Evolutionary conservation across 805 yeast genomes (phyloP).

Genomic region (Kodamaea sagamina): DNA sequence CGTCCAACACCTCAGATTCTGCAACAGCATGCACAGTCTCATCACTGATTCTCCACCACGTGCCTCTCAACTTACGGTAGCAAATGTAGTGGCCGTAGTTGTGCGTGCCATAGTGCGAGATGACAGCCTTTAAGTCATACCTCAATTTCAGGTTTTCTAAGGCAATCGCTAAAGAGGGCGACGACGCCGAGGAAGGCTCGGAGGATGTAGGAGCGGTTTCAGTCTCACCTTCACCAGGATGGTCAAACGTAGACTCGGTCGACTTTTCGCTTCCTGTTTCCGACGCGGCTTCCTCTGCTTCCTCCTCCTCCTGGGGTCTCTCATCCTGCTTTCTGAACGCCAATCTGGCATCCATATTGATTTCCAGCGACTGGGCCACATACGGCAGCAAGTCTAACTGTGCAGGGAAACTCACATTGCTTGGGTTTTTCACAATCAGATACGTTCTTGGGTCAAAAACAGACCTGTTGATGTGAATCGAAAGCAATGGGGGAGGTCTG

Average conservation of each 20-base stretch:
- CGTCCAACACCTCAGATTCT: constrained; percentile 75
- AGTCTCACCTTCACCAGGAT: constrained; percentile 11
- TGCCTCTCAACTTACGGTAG: constrained; percentile 74
- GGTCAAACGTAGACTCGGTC: constrained; percentile 3
- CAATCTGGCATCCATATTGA: constrained; percentile 76
- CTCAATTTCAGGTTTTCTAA: constrained; percentile 44
- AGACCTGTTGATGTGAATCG: constrained; percentile 89
- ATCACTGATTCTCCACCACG: constrained; percentile 96
- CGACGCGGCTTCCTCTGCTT: constrained; percentile 1
- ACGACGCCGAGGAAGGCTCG: neutral
- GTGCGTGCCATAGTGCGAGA: constrained; percentile 93
- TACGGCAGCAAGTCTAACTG: constrained; percentile 66
- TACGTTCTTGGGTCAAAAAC: constrained; percentile 89
- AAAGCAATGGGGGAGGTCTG: constrained; percentile 78
- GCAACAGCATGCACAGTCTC: constrained; percentile 79
- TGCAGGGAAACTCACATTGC: constrained; percentile 76
- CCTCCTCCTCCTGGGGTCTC: constrained; percentile 5
- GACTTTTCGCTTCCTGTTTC: constrained; percentile 4
- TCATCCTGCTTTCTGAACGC: constrained; percentile 69
- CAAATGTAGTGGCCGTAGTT: constrained; percentile 97
- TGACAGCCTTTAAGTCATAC: constrained; percentile 79
- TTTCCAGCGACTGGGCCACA: constrained; percentile 67
- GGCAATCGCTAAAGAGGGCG: neutral
- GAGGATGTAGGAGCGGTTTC: constrained; percentile 10
- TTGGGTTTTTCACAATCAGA: constrained; percentile 78